phyloP scores from a whole-genome alignment of 2,329 filamentous ascomycete species.

The Xylariaceae sp. region DNA sequence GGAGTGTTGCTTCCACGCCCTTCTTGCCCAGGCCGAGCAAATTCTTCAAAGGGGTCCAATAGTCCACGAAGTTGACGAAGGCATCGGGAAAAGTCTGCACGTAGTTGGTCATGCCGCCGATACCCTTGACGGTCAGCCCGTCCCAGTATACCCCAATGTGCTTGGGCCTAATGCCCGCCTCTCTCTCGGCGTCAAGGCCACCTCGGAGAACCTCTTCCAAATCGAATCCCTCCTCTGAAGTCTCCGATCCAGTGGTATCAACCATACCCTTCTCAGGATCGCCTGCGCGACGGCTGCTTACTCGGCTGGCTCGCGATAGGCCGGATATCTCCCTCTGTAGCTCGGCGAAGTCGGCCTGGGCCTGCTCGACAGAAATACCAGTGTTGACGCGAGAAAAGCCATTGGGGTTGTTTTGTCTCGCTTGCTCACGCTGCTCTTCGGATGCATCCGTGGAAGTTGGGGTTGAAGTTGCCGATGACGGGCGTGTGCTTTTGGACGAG shows the following conservation, averaged over 20 bases:
- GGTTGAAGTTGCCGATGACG: conserved; percentile 34
- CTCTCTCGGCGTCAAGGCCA: conserved; percentile 71
- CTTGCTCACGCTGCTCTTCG: conserved; percentile 50
- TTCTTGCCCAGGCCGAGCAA: conserved; percentile 71
- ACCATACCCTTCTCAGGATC: conserved; percentile 65
- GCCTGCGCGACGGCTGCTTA: conserved; percentile 42
- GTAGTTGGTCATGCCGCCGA: conserved; percentile 75
- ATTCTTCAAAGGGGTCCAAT: conserved; percentile 67
- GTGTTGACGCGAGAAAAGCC: conserved; percentile 49
- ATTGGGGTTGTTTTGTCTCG: conserved; percentile 54
- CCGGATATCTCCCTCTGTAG: conserved; percentile 67
- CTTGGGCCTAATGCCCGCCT: conserved; percentile 81
- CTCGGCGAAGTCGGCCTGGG: conserved; percentile 73
- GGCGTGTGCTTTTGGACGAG: conserved; percentile 23
- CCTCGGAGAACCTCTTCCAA: conserved; percentile 76
- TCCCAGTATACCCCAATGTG: conserved; percentile 83
- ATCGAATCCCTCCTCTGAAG: conserved; percentile 69
- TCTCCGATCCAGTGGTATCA: conserved; percentile 49
- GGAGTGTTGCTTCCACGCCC: conserved; percentile 72
- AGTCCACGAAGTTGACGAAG: conserved; percentile 77
- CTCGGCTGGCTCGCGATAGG: conserved; percentile 58
- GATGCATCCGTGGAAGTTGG: conserved; percentile 30
- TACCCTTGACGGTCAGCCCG: conserved; percentile 74
- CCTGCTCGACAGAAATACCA: conserved; percentile 69
- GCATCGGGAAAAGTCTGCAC: conserved; percentile 79